These are phyloP conservation scores for Coffea humblotiana DNA, from an alignment of 305 asterid species.

Conservation along the genomic window DNA sequence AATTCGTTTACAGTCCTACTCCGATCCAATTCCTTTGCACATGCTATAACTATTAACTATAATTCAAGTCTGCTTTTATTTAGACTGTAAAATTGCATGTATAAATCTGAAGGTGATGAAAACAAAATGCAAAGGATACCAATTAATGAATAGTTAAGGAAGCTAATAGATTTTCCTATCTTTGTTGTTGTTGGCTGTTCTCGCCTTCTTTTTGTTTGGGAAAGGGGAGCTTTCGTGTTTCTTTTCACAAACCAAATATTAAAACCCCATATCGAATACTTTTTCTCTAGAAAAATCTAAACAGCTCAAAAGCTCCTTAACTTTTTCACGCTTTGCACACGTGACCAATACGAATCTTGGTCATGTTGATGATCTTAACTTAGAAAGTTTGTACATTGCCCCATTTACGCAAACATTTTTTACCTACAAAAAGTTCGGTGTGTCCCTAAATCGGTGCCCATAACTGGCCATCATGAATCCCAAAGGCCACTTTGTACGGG, in stretches of 20 bases:
- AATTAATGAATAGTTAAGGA: background rate
- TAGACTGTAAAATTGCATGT: too few relatives aligned
- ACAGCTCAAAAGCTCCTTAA: constrained; percentile 15
- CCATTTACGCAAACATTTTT: constrained; percentile 9
- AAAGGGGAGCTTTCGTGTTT: background rate
- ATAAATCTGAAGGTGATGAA: too few relatives aligned
- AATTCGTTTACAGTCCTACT: too few relatives aligned
- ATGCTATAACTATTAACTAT: too few relatives aligned
- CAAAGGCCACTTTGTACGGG: constrained; percentile 23
- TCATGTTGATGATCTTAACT: constrained; percentile 17
- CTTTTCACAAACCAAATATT: background rate
- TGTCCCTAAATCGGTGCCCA: constrained; percentile 12
- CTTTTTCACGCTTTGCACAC: constrained; percentile 20
- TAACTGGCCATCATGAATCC: constrained; percentile 19
- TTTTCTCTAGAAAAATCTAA: constrained; percentile 19
- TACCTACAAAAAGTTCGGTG: constrained; percentile 2
- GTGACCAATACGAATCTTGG: constrained; percentile 23
- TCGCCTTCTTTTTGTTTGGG: background rate
- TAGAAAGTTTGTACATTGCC: constrained; percentile 8
- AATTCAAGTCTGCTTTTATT: too few relatives aligned
- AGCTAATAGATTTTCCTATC: background rate
- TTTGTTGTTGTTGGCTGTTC: background rate
- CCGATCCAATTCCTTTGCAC: too few relatives aligned
- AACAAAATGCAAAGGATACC: too few relatives aligned
- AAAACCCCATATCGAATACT: background rate